phyloP scores from a whole-genome alignment of 2,329 filamentous ascomycete genomes.

The Fusarium palustre region DNA sequence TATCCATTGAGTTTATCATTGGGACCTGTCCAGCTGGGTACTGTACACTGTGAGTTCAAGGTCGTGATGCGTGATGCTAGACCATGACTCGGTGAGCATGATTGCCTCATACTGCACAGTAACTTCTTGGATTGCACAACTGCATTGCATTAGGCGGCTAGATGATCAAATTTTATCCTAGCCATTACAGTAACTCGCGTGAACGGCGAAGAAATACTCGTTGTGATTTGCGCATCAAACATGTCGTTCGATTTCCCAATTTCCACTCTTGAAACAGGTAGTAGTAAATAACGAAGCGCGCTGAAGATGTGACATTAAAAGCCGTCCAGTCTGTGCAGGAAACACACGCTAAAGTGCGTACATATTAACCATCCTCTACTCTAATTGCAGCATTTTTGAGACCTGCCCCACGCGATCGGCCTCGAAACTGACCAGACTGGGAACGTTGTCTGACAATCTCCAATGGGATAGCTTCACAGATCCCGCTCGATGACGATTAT shows the following conservation, averaged over 20 bases:
- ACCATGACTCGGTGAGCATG: constrained; percentile 20
- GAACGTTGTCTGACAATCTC: constrained; percentile 36
- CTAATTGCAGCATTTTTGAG: constrained; percentile 23
- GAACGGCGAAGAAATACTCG: background rate
- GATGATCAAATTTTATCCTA: constrained; percentile 20
- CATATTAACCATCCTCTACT: constrained; percentile 23
- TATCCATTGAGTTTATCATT: constrained; percentile 12
- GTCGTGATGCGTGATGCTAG: constrained; percentile 13
- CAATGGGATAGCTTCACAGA: constrained; percentile 32
- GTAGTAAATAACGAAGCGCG: constrained; percentile 14
- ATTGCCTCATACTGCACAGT: background rate
- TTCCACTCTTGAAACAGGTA: constrained; percentile 11
- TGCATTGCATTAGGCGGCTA: constrained; percentile 11
- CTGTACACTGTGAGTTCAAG: background rate
- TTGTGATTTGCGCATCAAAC: constrained; percentile 34
- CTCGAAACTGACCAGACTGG: constrained; percentile 24
- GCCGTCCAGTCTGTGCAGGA: background rate
- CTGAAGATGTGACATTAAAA: constrained; percentile 22
- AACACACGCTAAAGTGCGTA: constrained; percentile 25
- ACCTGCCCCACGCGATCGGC: constrained; percentile 38
- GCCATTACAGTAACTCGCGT: background rate
- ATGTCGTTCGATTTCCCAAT: constrained; percentile 34
- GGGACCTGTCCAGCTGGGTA: constrained; percentile 10
- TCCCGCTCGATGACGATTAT: constrained; percentile 30
- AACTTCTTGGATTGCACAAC: background rate